phyloP scores from a whole-genome alignment of 2,329 filamentous ascomycete species.

The Pseudogymnoascus pannorum region DNA sequence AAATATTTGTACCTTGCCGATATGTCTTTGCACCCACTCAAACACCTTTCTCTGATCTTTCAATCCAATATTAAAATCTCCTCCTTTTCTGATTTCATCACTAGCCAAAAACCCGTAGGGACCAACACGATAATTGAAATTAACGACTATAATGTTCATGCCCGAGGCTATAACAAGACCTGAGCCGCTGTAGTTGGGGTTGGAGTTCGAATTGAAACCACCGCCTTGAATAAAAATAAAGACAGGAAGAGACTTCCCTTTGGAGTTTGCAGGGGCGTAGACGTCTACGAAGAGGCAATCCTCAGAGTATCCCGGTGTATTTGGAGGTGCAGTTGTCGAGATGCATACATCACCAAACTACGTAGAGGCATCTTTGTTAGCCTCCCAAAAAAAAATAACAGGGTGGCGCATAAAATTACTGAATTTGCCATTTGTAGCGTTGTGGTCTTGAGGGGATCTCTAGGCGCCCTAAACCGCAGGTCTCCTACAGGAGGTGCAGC shows the following conservation, averaged over 20 bases:
- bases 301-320: constrained; percentile 39
- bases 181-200: constrained; percentile 50
- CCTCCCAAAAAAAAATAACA: neutral
- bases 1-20: constrained; percentile 35
- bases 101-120: constrained; percentile 64
- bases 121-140: constrained; percentile 70
- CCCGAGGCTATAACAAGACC: constrained; percentile 53
- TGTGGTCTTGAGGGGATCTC: constrained; percentile 43
- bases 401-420: constrained; percentile 16
- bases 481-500: constrained; percentile 60
- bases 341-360: constrained; percentile 24
- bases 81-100: constrained; percentile 41
- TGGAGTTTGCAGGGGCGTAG: constrained; percentile 50
- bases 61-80: constrained; percentile 60
- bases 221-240: constrained; percentile 54
- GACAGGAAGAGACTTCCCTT: constrained; percentile 49
- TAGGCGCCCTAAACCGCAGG: constrained; percentile 60
- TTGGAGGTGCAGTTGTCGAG: constrained; percentile 19
- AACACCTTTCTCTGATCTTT: constrained; percentile 63
- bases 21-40: constrained; percentile 62
- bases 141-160: constrained; percentile 59
- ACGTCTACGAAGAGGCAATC: constrained; percentile 66
- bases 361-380: neutral
- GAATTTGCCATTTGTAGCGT: constrained; percentile 21
- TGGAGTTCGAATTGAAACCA: constrained; percentile 46